These are phyloP conservation scores for Phytopythium cucurbitacearum DNA, from an alignment of 352 stramenopile genomes.

Conservation along the genomic window DNA sequence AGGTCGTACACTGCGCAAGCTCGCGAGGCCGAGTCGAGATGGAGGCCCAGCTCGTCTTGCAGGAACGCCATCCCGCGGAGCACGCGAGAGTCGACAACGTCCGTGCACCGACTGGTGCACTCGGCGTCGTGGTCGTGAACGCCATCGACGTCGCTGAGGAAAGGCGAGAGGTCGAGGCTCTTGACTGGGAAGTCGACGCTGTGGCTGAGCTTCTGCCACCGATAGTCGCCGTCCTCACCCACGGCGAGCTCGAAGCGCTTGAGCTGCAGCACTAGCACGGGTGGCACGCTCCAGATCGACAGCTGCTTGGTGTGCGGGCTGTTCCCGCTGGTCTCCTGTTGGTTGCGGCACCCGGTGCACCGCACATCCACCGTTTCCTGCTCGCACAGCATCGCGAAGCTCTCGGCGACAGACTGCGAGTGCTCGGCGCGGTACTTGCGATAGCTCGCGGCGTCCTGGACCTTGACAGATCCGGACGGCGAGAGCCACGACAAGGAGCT, in stretches of 20 bases:
- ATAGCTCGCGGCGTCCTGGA: slow-evolving; percentile 37
- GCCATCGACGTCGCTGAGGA: slow-evolving; percentile 19
- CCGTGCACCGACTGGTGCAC: slow-evolving; percentile 7
- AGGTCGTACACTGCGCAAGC: slow-evolving; percentile 80
- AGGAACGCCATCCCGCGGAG: slow-evolving; percentile 25
- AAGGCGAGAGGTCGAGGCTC: slow-evolving; percentile 68
- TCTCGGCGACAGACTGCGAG: slow-evolving; percentile 29
- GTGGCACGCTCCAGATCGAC: slow-evolving; percentile 46
- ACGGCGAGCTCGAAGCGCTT: slow-evolving; percentile 54
- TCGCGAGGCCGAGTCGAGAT: slow-evolving; percentile 34
- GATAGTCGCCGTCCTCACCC: slow-evolving; percentile 23
- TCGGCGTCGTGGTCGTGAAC: slow-evolving; percentile 8
- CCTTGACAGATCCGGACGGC: not conserved
- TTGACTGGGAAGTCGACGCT: slow-evolving; percentile 91
- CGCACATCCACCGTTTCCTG: slow-evolving; percentile 35
- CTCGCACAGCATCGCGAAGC: slow-evolving; percentile 43
- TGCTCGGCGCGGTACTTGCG: slow-evolving; percentile 17
- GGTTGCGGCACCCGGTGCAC: slow-evolving; percentile 31
- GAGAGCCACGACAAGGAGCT: not conserved
- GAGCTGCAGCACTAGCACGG: slow-evolving; percentile 58
- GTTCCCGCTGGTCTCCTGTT: not conserved
- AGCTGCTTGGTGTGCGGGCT: slow-evolving; percentile 44
- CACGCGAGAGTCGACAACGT: slow-evolving; percentile 16
- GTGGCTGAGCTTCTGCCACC: slow-evolving; percentile 77
- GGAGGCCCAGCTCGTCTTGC: slow-evolving; percentile 31